Conservation (phyloP, 176 grass and related monocot species). For the Hyparrhenia diplandra region DNA sequence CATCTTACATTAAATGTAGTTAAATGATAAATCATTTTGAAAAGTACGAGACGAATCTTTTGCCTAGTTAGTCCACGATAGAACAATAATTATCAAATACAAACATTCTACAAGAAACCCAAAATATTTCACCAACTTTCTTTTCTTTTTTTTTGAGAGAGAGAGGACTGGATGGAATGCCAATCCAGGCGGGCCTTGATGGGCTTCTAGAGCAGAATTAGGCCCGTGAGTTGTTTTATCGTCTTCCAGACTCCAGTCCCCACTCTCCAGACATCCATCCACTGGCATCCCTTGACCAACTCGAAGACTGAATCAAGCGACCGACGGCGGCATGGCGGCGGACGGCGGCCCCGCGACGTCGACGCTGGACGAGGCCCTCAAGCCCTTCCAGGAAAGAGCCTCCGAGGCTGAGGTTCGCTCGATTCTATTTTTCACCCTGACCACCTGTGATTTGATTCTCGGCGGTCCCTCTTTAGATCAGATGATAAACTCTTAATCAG, state of each 20-base stretch:
- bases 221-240: neutral
- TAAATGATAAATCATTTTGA: too few species aligned
- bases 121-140: too few species aligned
- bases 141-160: too few species aligned
- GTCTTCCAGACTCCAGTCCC: neutral
- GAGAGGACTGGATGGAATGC: neutral
- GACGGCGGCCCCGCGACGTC: constrained; percentile 11
- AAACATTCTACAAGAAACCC: too few species aligned
- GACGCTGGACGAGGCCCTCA: constrained; percentile 42
- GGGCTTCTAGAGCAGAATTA: neutral
- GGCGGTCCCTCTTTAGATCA: neutral
- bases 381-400: constrained; percentile 66
- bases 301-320: neutral
- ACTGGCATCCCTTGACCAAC: neutral
- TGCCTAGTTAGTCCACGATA: too few species aligned
- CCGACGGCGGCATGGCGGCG: constrained; percentile 47
- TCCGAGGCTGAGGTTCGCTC: constrained; percentile 65
- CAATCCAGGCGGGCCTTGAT: neutral
- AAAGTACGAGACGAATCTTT: too few species aligned
- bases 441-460: neutral
- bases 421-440: neutral
- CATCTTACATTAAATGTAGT: too few species aligned
- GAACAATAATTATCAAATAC: too few species aligned
- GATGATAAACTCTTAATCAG: neutral
- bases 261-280: neutral